Conservation (phyloP, 2,329 filamentous ascomycete species). For the Alternaria triticimaculans region DNA sequence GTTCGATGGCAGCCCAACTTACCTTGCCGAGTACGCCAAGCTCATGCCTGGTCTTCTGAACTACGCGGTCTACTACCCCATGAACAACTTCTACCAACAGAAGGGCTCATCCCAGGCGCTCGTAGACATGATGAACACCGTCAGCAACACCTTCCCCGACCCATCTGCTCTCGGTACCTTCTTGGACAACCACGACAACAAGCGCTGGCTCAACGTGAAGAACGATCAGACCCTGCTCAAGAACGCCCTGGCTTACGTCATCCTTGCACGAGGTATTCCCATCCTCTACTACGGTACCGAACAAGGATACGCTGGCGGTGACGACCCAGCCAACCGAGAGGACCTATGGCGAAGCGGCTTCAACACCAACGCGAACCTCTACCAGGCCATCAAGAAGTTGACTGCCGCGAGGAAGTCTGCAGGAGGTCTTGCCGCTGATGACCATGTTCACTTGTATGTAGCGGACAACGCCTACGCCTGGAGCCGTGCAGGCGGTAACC, state of each 20-base stretch:
- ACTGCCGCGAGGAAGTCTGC: slow-evolving; percentile 38
- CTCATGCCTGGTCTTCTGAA: slow-evolving; percentile 67
- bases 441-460: slow-evolving; percentile 55
- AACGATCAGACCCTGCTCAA: slow-evolving; percentile 46
- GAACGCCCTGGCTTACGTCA: slow-evolving; percentile 49
- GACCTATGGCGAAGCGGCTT: slow-evolving; percentile 50
- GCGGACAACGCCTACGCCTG: slow-evolving; percentile 55
- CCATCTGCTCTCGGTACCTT: slow-evolving; percentile 48
- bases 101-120: slow-evolving; percentile 39
- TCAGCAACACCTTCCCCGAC: slow-evolving; percentile 41
- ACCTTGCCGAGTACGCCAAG: slow-evolving; percentile 61
- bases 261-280: slow-evolving; percentile 49
- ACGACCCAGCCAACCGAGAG: slow-evolving; percentile 51
- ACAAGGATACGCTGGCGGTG: slow-evolving; percentile 46
- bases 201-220: slow-evolving; percentile 47
- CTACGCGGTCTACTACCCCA: slow-evolving; percentile 59
- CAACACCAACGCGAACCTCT: slow-evolving; percentile 38
- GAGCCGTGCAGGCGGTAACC: slow-evolving; percentile 53
- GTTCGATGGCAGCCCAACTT: slow-evolving; percentile 60
- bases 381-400: slow-evolving; percentile 37
- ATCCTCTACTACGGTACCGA: slow-evolving; percentile 52
- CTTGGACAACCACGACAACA: slow-evolving; percentile 51
- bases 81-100: slow-evolving; percentile 48
- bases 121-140: slow-evolving; percentile 45
- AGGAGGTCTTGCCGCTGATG: slow-evolving; percentile 54